Conservation (phyloP, 306 rosid genomes). For the Biancaea sappan region DNA sequence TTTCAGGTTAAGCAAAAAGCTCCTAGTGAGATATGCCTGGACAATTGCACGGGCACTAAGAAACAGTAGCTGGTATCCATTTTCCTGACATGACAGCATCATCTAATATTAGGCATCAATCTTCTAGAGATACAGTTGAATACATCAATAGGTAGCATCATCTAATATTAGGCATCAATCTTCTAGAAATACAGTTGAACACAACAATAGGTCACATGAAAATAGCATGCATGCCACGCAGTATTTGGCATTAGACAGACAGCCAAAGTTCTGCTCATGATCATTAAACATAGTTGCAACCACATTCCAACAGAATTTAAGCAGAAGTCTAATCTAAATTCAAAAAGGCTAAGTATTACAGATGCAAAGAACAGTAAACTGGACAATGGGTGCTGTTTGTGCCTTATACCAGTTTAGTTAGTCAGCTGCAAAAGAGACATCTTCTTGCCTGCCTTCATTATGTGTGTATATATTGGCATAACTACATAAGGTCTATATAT, state of each 20-base stretch:
- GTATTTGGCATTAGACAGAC: slow-evolving; percentile 26
- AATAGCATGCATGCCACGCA: slow-evolving; percentile 15
- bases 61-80: slow-evolving; percentile 96
- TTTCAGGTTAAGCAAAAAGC: slow-evolving; percentile 73
- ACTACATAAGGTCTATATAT: slow-evolving; percentile 2
- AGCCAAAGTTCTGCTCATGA: neutral
- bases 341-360: neutral
- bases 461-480: neutral
- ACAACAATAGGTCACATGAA: neutral
- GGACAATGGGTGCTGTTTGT: neutral
- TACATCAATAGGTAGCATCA: neutral
- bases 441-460: neutral
- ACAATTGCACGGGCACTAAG: slow-evolving; percentile 96
- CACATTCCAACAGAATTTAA: slow-evolving; percentile 21
- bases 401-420: neutral
- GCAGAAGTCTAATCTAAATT: slow-evolving; percentile 7
- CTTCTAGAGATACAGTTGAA: slow-evolving; percentile 12
- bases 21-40: slow-evolving; percentile 92
- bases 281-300: slow-evolving; percentile 13
- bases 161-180: slow-evolving; percentile 30
- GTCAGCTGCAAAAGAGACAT: neutral
- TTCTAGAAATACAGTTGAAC: slow-evolving; percentile 8
- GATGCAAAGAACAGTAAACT: neutral
- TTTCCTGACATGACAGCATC: slow-evolving; percentile 63
- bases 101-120: slow-evolving; percentile 31